Evolutionary conservation across 1,284 basidiomycete species (phyloP).

Genomic region (Ceratobasidium sp.): DNA sequence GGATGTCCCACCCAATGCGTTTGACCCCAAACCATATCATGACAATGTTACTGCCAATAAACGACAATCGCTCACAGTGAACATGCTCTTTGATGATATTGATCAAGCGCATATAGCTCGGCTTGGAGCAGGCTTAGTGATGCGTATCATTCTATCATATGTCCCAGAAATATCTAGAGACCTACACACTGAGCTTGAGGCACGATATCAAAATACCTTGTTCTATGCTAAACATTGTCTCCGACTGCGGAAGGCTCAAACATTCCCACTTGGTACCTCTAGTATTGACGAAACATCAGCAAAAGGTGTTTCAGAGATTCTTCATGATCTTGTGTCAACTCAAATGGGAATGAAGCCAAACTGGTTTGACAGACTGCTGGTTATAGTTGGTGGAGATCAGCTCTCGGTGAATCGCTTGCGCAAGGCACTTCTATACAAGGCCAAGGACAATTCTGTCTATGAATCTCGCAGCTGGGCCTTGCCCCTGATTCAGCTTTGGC

Average conservation of each 20-base stretch:
- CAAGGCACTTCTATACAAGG: conserved; percentile 52
- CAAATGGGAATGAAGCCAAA: conserved; percentile 19
- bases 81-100: conserved; percentile 1
- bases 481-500: conserved; percentile 50
- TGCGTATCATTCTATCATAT: background rate
- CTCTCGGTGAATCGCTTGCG: conserved; percentile 54
- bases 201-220: background rate
- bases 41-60: background rate
- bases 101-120: background rate
- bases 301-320: background rate
- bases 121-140: conserved; percentile 1
- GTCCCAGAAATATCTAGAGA: background rate
- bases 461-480: conserved; percentile 45
- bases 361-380: conserved; percentile 41
- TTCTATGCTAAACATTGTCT: background rate
- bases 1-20: conserved; percentile 4
- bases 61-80: background rate
- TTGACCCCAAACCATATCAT: conserved; percentile 1
- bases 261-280: background rate
- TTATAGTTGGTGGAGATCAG: conserved; percentile 53
- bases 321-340: background rate
- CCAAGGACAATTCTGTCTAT: conserved; percentile 48
- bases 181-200: background rate
- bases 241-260: background rate
- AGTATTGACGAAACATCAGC: conserved; percentile 11